A percentile compares a stretch with the other conserved stretches of the same genome.
Conservation (phyloP, 768 basidiomycete genomes). For the Brasilioporus rufonigricans region DNA sequence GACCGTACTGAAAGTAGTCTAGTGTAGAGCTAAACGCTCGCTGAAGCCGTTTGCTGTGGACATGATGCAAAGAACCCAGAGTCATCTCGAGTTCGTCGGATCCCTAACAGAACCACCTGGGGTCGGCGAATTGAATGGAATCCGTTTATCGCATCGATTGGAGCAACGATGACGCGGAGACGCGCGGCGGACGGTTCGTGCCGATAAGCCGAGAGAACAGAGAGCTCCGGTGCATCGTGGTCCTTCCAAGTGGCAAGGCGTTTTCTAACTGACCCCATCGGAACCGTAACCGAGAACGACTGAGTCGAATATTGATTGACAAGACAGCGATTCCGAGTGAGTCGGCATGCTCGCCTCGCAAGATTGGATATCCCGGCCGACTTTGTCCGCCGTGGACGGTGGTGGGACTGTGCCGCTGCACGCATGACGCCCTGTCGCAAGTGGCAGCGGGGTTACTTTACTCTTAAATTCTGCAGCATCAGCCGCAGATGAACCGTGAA, state of each 20-base stretch:
- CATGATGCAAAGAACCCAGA: conserved; percentile 5
- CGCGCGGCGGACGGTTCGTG: not conserved
- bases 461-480: not conserved
- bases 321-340: conserved; percentile 8
- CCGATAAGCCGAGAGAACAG: conserved; percentile 11
- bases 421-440: not conserved
- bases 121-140: conserved; percentile 16
- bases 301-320: not conserved
- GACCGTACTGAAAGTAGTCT: not conserved
- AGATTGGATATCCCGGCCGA: not conserved
- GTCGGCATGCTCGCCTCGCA: conserved; percentile 1
- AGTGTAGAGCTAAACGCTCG: not conserved
- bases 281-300: conserved; percentile 7
- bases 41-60: conserved; percentile 1
- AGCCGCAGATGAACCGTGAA: not conserved
- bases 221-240: not conserved
- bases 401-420: not conserved
- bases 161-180: conserved; percentile 1
- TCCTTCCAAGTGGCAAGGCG: not conserved
- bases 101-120: conserved; percentile 8
- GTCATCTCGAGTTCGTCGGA: not conserved
- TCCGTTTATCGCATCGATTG: conserved; percentile 13
- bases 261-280: conserved; percentile 1
- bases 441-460: conserved; percentile 11
- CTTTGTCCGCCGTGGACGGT: conserved; percentile 1